These are phyloP conservation scores for Penicillium sp. DNA, from an alignment of 2,329 filamentous ascomycete species.

Conservation along the genomic window DNA sequence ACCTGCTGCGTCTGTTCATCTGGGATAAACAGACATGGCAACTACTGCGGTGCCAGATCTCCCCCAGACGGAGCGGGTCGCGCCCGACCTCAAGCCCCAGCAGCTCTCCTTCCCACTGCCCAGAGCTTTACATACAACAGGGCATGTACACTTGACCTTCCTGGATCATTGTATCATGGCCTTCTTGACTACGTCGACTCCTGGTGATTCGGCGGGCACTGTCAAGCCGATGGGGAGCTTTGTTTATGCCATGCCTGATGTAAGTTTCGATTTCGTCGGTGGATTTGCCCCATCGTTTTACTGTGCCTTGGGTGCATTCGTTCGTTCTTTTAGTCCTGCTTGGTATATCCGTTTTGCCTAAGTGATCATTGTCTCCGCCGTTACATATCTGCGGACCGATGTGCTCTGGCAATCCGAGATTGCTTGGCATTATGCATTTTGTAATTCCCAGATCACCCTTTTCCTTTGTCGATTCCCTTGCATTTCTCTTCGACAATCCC, in stretches of 20 bases:
- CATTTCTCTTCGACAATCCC: not conserved
- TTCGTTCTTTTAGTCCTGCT: not conserved
- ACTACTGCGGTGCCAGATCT: constrained; percentile 10
- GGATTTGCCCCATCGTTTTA: not conserved
- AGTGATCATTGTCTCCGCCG: not conserved
- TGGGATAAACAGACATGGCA: constrained; percentile 8
- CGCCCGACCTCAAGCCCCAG: constrained; percentile 43
- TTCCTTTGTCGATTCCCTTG: not conserved
- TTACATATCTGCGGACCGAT: not conserved
- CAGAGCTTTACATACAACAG: constrained; percentile 54
- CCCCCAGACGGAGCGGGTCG: constrained; percentile 18
- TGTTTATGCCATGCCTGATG: constrained; percentile 90
- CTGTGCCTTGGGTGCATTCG: not conserved
- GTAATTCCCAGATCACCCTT: not conserved
- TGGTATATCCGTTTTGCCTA: not conserved
- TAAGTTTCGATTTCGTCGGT: constrained; percentile 42
- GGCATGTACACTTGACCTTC: constrained; percentile 59
- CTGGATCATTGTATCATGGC: constrained; percentile 54
- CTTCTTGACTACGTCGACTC: constrained; percentile 56
- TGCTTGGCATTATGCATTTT: not conserved
- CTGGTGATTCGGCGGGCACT: constrained; percentile 40
- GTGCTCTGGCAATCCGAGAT: not conserved
- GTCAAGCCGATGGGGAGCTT: constrained; percentile 74
- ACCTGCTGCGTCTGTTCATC: not conserved
- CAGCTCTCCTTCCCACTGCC: constrained; percentile 60